Percentiles rank a stretch among this genome's conserved stretches.
Evolutionary conservation across 2,329 filamentous ascomycete genomes (phyloP).

Genomic region (Cladosporium halotolerans): DNA sequence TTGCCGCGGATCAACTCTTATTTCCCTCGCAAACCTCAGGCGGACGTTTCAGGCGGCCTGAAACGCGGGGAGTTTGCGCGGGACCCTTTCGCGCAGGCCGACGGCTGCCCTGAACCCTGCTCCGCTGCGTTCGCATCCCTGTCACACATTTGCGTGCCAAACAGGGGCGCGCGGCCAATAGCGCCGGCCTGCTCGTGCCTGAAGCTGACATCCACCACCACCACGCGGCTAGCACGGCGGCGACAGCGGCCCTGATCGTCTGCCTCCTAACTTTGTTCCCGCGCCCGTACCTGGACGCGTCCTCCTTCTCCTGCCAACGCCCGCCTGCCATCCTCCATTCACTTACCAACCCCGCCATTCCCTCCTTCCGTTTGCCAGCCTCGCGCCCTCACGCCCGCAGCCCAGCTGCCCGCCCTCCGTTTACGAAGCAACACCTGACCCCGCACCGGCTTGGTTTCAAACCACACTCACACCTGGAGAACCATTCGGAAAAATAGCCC

Average conservation of each 20-base stretch:
- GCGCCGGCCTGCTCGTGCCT: constrained; percentile 1
- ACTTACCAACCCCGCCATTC: not conserved
- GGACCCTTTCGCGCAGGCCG: too few species aligned
- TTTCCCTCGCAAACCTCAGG: not conserved
- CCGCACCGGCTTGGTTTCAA: too few species aligned
- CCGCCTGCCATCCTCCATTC: not conserved
- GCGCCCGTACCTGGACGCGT: too few species aligned
- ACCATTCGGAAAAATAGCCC: not conserved
- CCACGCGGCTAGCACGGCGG: constrained; percentile 5
- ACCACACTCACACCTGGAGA: not conserved
- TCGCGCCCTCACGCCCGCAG: too few species aligned
- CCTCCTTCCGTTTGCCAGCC: not conserved
- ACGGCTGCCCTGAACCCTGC: too few species aligned
- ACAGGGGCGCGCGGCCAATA: constrained; percentile 9
- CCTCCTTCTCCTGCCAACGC: not conserved
- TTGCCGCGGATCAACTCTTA: constrained; percentile 10
- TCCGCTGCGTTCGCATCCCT: not conserved
- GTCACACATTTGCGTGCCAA: constrained; percentile 7
- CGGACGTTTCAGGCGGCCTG: constrained; percentile 5
- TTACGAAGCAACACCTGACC: not conserved
- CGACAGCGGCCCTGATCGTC: not conserved
- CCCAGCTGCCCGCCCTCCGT: not conserved
- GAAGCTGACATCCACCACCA: constrained; percentile 1
- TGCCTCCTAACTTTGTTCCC: too few species aligned
- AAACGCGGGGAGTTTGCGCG: constrained; percentile 4